These are phyloP conservation scores for Balakata baccata DNA, from an alignment of 345 rosid genomes.

Conservation along the genomic window DNA sequence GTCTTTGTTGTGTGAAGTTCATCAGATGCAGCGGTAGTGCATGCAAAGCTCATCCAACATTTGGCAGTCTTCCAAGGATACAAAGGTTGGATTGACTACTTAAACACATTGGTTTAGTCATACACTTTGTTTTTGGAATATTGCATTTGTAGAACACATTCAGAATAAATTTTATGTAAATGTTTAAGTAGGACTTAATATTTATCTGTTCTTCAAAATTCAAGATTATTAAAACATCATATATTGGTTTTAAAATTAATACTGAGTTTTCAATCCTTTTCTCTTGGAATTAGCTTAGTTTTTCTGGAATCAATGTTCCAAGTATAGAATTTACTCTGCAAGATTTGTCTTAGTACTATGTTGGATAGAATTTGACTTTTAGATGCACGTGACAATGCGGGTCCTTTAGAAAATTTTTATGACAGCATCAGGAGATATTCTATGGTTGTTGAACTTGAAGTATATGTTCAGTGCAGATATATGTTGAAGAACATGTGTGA, in stretches of 20 bases:
- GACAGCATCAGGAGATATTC: not conserved
- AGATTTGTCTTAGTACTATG: not conserved
- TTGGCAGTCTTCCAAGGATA: conserved; percentile 82
- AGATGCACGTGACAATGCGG: not conserved
- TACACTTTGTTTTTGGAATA: conserved; percentile 6
- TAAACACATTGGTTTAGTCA: conserved; percentile 3
- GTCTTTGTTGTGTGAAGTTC: conserved; percentile 44
- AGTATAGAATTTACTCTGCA: not conserved
- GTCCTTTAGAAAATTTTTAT: not conserved
- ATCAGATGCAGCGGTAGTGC: conserved; percentile 80
- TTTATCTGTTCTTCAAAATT: not conserved
- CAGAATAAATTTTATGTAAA: not conserved
- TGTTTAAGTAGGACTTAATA: not conserved
- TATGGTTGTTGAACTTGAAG: too few species aligned
- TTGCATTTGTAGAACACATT: not conserved
- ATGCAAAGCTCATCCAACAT: conserved; percentile 88
- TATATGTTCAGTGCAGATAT: not conserved
- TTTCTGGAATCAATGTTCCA: not conserved
- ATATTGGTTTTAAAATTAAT: not conserved
- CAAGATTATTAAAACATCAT: not conserved
- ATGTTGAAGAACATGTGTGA: not conserved
- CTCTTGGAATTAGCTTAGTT: not conserved
- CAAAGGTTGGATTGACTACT: conserved; percentile 57
- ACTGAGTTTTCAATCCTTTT: not conserved
- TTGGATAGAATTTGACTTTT: not conserved